These are phyloP conservation scores for Leccinum obscurum DNA, from an alignment of 768 basidiomycete genomes.

Conservation along the genomic window DNA sequence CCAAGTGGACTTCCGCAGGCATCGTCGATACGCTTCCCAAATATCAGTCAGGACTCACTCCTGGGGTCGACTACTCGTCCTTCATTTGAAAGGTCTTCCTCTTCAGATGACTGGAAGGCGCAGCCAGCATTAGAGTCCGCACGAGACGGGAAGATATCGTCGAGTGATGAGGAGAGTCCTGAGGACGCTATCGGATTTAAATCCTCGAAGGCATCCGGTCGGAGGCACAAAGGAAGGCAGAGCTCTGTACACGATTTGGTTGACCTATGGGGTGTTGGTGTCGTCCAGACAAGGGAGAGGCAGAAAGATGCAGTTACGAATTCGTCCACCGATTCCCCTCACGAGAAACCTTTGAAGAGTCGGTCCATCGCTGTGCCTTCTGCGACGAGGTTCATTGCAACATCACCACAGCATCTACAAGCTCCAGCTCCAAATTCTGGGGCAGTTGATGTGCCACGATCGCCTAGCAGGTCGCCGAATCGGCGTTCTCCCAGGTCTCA, in stretches of 20 bases:
- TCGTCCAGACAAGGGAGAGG: constrained; percentile 44
- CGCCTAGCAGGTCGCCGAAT: constrained; percentile 32
- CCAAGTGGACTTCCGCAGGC: constrained; percentile 7
- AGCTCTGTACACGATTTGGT: constrained; percentile 84
- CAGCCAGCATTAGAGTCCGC: constrained; percentile 32
- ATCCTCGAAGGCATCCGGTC: constrained; percentile 26
- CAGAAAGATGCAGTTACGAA: constrained; percentile 27
- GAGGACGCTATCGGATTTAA: constrained; percentile 44
- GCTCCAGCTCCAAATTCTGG: constrained; percentile 18
- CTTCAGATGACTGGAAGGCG: constrained; percentile 51
- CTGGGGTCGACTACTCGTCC: constrained; percentile 10
- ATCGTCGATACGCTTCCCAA: constrained; percentile 9
- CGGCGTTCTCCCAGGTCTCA: constrained; percentile 31
- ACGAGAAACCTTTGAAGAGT: constrained; percentile 24
- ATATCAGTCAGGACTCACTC: constrained; percentile 10
- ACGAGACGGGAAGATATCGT: constrained; percentile 39
- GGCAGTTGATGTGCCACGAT: constrained; percentile 21
- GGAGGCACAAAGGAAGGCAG: constrained; percentile 54
- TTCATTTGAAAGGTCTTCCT: constrained; percentile 25
- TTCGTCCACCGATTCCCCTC: constrained; percentile 18
- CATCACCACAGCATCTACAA: constrained; percentile 29
- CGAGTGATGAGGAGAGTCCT: constrained; percentile 58
- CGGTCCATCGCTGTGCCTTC: constrained; percentile 21
- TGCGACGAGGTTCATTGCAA: constrained; percentile 20
- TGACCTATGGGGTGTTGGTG: constrained; percentile 70